phyloP scores from a whole-genome alignment of 2,329 filamentous ascomycete species.

The Aureobasidium melanogenum region DNA sequence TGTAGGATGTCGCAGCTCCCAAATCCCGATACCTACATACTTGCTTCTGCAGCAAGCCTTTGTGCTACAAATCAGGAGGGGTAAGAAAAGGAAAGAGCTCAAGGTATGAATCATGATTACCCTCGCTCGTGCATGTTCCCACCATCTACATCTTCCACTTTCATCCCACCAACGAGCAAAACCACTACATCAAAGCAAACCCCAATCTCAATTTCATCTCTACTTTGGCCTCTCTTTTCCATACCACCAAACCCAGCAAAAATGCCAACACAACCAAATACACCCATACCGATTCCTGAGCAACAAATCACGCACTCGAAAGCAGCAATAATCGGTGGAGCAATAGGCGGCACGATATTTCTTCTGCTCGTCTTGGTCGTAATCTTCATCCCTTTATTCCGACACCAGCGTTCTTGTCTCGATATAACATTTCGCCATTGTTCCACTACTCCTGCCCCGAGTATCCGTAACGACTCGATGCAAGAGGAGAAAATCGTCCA shows the following conservation, averaged over 20 bases:
- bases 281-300: neutral
- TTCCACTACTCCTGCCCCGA: neutral
- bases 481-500: neutral
- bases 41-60: neutral
- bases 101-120: neutral
- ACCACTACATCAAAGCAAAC: neutral
- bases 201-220: neutral
- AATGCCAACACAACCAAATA: neutral
- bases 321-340: neutral
- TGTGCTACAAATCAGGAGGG: conserved; percentile 2
- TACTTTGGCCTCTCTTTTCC: neutral
- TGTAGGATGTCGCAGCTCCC: neutral
- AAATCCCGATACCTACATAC: neutral
- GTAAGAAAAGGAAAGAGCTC: neutral
- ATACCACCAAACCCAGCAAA: neutral
- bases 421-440: neutral
- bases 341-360: neutral
- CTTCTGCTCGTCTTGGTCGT: neutral
- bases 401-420: neutral
- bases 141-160: no score
- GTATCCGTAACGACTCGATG: neutral
- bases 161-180: no score
- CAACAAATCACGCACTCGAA: neutral
- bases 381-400: neutral
- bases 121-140: neutral